Conservation (phyloP, 345 rosid species). For the Firmiana major region DNA sequence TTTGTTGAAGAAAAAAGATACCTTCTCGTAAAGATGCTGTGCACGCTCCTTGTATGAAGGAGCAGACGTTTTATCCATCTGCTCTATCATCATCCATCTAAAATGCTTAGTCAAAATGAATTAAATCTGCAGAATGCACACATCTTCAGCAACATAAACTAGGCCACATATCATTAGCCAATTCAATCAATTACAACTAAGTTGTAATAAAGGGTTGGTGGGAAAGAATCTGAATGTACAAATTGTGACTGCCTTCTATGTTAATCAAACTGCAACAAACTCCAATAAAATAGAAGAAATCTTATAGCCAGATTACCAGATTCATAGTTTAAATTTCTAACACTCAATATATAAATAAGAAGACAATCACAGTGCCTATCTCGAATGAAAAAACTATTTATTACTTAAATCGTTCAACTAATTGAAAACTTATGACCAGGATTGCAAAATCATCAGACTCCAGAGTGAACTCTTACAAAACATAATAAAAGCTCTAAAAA, state of each 20-base stretch:
- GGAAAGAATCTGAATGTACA: neutral
- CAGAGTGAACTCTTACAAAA: neutral
- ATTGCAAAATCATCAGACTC: neutral
- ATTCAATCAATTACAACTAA: neutral
- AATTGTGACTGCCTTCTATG: neutral
- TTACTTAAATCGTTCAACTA: neutral
- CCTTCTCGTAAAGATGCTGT: constrained; percentile 72
- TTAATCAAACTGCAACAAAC: neutral
- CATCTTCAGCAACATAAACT: constrained; percentile 6
- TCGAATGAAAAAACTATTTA: neutral
- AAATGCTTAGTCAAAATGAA: constrained; percentile 23
- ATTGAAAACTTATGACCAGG: neutral
- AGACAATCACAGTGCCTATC: neutral
- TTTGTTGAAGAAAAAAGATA: constrained; percentile 15
- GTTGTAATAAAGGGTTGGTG: neutral
- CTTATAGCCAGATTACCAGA: neutral
- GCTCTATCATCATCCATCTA: constrained; percentile 70
- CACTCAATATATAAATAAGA: neutral
- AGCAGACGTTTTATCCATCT: constrained; percentile 85
- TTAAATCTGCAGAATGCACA: constrained; percentile 28
- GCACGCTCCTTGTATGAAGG: constrained; percentile 68
- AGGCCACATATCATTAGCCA: neutral
- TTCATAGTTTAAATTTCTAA: neutral
- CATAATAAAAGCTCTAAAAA: neutral
- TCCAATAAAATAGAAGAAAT: neutral